Base-by-base conservation (phyloP, 164 flowering plant species). In the Litsea cubeba region DNA sequence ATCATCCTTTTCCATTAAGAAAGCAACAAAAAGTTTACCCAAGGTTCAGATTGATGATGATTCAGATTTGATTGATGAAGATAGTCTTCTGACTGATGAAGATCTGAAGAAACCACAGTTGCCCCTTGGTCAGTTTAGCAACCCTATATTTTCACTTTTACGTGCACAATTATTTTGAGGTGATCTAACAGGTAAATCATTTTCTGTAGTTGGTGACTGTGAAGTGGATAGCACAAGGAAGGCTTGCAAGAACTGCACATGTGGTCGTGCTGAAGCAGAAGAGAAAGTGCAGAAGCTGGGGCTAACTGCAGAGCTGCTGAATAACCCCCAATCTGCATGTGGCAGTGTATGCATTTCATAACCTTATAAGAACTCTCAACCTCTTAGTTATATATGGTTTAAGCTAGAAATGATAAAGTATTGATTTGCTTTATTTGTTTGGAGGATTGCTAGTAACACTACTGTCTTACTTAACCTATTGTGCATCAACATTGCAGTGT, bases 241-340 rank as follows among this genome's bases (percentile, higher is more conserved):
- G 81, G 99, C 99, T 65, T 95, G 99, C 89, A 95, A 95, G 81
- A 92, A 94, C 76, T 95, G 99, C 85, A 82, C 85, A 32, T 95
- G 99, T 81, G 97, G 99, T 50, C 82, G 95, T 75, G 99, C 97
- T 30, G 98, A 92, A 77, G 94, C 72, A 64, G 98, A 91, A 79
- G 87, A 86, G 78, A 88, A 88, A 76, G 93, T 83, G 26, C 70
- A 73, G 81, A 91, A 92, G 81, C 77, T 95, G 26, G 97, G 84
- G 28, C 82, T 85, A 25, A 90, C 97, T 30, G 75, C 67, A 72
- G 98, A 90, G 72, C 95, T 87, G 76, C 25, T 95, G 23, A 73
- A 85, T 35, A 95, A 92, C 82, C 97, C 97, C 76, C 89, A 95
- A 74, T 95, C 99, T 12, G 86, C 95, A 62, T 95, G 99, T 84